Evolutionary conservation across 495 filamentous ascomycete genomes (phyloP), one percentile per base, ranked within the genome.

Genomic region (Clavariopsis aquatica): DNA sequence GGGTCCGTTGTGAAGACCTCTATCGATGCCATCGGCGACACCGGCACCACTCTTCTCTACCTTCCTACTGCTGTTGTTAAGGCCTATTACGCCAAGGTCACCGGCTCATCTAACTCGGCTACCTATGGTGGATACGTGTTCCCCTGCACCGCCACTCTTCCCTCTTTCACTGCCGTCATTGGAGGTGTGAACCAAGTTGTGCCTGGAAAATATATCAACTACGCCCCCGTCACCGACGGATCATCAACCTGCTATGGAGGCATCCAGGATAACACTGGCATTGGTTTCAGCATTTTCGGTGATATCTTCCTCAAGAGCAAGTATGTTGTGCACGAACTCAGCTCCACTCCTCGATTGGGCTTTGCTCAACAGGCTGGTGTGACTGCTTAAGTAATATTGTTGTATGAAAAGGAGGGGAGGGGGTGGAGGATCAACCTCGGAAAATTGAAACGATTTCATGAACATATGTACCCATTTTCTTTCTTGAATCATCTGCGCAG

Each of bases 261-360:
- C 24, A 73, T 78, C 34, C 77, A 78, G 67, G 58, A 73, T 56
- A 84, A 87, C 75, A 74, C 76, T 15, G 85, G 84, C 53, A 79
- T 90, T 26, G 83, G 80, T 23, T 84, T 90, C 71, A 81, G 81
- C 60, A 91, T 94, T 74, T 86, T 87, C 56, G 89, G 90, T 43
- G 90, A 92, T 62, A 81, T 92, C 49, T 90, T 89, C 70, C 81
- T 94, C 64, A 92, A 93, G 81, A 82, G 83, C 62, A 85, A 90
- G 66, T 92, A 88, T 70, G 89, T 87, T 20, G 85, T 94, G 3
- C 92, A 92, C 68, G 84, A 92, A 58, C 26, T 29, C 3, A 49
- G 41, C 27, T 34, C 38, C 1, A 60, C 63, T 0, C 56, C 56
- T 12, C 19, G 57, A 1, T 23, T 66, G 20, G 63, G 63, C 7